A percentile compares a stretch with the other conserved stretches of the same genome.
These are phyloP conservation scores for Heliosperma pusillum DNA, from an alignment of 148 eudicot species.

Conservation along the genomic window DNA sequence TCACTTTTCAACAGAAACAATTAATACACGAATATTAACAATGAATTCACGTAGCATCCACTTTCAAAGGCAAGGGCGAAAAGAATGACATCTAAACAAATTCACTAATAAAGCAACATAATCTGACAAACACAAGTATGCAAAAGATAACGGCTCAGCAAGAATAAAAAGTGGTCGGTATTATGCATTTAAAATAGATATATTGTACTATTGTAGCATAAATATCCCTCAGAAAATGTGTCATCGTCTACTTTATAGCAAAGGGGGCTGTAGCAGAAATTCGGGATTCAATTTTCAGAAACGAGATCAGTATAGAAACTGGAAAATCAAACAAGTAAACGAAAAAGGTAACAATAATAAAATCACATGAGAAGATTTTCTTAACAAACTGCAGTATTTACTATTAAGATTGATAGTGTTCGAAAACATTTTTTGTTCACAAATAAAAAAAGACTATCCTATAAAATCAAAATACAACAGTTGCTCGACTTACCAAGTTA, in stretches of 20 bases:
- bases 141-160: neutral
- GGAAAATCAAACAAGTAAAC: neutral
- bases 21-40: neutral
- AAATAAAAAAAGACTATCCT: neutral
- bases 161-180: neutral
- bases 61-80: neutral
- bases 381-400: neutral
- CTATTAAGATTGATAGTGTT: neutral
- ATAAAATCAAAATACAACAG: neutral
- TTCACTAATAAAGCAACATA: neutral
- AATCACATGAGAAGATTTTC: neutral
- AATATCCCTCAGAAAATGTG: neutral
- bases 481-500: slow-evolving; percentile 56
- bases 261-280: neutral
- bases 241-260: neutral
- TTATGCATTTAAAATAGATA: neutral
- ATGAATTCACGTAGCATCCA: neutral
- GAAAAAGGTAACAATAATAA: neutral
- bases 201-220: neutral
- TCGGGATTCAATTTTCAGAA: neutral
- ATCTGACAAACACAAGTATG: neutral
- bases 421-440: neutral
- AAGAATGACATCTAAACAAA: neutral
- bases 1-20: neutral
- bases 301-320: neutral